Conservation (phyloP, 306 rosid species). For the Malus sylvestris region DNA sequence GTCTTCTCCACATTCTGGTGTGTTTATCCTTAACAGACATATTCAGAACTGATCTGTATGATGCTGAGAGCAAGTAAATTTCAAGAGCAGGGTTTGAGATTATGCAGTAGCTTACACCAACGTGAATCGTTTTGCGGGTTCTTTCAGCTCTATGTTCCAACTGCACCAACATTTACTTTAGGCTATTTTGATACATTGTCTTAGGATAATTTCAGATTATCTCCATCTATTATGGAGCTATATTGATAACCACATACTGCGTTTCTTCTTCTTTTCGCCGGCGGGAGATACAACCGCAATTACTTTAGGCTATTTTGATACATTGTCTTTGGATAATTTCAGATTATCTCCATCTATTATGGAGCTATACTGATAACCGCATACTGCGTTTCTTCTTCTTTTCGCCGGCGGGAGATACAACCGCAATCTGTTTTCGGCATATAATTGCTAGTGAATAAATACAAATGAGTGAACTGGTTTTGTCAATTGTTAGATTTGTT, state of each 20-base stretch:
- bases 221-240: slow-evolving; percentile 12
- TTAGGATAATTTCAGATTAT: slow-evolving; percentile 19
- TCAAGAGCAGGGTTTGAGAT: slow-evolving; percentile 18
- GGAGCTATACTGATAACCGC: background rate
- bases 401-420: background rate
- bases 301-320: background rate
- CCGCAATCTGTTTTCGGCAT: background rate
- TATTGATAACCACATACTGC: background rate
- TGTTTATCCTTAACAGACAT: slow-evolving; percentile 38
- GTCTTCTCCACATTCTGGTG: background rate
- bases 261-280: background rate
- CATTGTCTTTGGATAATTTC: slow-evolving; percentile 13
- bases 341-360: slow-evolving; percentile 18
- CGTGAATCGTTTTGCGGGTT: slow-evolving; percentile 8
- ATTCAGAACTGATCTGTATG: slow-evolving; percentile 61
- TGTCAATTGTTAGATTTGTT: slow-evolving; percentile 3
- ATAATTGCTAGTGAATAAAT: slow-evolving; percentile 11
- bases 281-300: background rate
- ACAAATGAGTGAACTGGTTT: slow-evolving; percentile 12
- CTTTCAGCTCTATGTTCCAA: slow-evolving; percentile 21
- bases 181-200: background rate
- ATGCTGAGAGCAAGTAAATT: slow-evolving; percentile 67
- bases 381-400: background rate
- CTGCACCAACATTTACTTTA: slow-evolving; percentile 13
- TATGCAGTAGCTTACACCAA: slow-evolving; percentile 3